These are phyloP conservation scores for Cucurbita ficifolia DNA, from an alignment of 306 rosid species.

Conservation along the genomic window DNA sequence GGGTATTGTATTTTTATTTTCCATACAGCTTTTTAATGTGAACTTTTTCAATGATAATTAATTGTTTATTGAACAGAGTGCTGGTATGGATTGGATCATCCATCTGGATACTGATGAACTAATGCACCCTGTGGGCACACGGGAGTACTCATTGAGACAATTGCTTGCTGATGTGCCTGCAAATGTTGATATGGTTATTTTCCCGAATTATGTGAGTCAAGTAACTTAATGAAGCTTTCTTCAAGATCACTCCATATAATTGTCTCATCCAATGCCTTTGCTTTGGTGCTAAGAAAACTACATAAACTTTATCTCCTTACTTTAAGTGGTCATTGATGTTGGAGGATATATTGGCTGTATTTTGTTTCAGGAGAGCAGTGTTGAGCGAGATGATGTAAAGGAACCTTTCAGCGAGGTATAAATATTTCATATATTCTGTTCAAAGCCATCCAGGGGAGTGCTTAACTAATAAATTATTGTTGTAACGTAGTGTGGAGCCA, in stretches of 20 bases:
- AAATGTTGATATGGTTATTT: slow-evolving; percentile 81
- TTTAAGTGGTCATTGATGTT: background rate
- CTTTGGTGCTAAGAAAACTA: background rate
- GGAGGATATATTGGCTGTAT: background rate
- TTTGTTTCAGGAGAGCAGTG: slow-evolving; percentile 79
- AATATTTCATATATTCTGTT: background rate
- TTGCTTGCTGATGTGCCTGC: slow-evolving; percentile 72
- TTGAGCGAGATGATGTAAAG: slow-evolving; percentile 69
- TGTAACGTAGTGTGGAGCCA: background rate
- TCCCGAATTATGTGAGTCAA: slow-evolving; percentile 84
- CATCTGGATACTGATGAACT: slow-evolving; percentile 97
- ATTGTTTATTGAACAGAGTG: slow-evolving; percentile 29
- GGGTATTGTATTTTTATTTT: slow-evolving; percentile 39
- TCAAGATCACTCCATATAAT: background rate
- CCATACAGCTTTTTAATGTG: background rate
- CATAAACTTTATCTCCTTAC: background rate
- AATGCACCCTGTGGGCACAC: slow-evolving; percentile 53
- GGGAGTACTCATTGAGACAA: slow-evolving; percentile 76
- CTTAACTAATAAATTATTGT: background rate
- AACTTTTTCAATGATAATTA: background rate
- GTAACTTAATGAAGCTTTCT: background rate
- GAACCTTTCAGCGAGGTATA: slow-evolving; percentile 97
- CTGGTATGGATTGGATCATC: slow-evolving; percentile 88
- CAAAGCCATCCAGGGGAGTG: background rate
- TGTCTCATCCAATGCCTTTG: background rate